Base-by-base conservation (phyloP, 2,329 filamentous ascomycete species). In the Aspergillus ruber region DNA sequence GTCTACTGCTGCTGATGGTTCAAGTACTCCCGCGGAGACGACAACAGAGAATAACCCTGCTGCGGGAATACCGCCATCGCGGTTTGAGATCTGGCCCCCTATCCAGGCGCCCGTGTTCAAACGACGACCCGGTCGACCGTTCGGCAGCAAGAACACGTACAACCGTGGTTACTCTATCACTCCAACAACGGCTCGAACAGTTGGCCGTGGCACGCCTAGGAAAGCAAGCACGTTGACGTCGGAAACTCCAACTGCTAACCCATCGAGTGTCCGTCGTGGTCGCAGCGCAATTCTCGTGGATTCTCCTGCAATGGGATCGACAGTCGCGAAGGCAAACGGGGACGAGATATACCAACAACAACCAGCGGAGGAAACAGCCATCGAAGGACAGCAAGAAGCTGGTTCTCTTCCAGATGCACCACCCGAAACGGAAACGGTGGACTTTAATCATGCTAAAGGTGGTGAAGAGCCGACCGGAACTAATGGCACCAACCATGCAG, bases 31-130 rank as follows among this genome's bases (percentile, higher is more conserved):
- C 13, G 25, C 50, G 2, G 45, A 56, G 10, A 42, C 56, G 2
- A 61, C 53, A n/a, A 23, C 50, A 2, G 44, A 56, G 9, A 42
- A 55, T 2, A 61, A 68, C 25, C 64, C 67, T 35, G 61, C 63
- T 8, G 62, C 58, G 5, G 62, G 61, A 13, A 70, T 72, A 33
- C 69, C 69, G 6, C 67, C 69, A 4, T 68, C 67, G 50, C 60
- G 69, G 46, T 72, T 71, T 27, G 69, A 71, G 44, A 62, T 72
- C n/a, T 71, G 64, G 50, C 69, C 69, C 13, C 69, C 69, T 3
- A 60, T 71, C 17, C 69, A 69, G 52, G 58, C 62, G 4, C 63
- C 66, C 9, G 51, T 62, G 5, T 50, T 58, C 10, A 69, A 68
- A 53, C 59, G 63, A 44, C 66, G 64, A n/a, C 59, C 63, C 20